A percentile compares a stretch with the other conserved stretches of the same genome.
These are phyloP conservation scores for Oryza meridionalis DNA, from an alignment of 176 grass and related monocot genomes.

Conservation along the genomic window DNA sequence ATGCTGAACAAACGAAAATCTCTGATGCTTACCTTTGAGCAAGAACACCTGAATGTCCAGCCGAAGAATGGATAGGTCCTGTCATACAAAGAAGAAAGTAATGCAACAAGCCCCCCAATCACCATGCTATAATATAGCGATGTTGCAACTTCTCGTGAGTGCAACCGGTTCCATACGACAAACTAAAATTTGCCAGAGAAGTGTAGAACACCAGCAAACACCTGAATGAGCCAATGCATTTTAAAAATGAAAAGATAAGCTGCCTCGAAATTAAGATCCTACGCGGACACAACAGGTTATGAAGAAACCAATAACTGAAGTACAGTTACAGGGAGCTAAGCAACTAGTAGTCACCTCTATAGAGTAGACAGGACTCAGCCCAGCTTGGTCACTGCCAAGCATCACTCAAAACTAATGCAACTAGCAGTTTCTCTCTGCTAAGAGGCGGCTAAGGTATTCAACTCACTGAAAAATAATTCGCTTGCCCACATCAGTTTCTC, in stretches of 20 bases:
- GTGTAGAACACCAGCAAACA: neutral
- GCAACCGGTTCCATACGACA: neutral
- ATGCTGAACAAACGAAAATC: neutral
- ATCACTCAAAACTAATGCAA: constrained; percentile 1
- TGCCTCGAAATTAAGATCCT: neutral
- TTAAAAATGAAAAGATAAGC: neutral
- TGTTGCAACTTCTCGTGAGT: neutral
- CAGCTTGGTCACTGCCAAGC: neutral
- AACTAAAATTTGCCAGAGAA: neutral
- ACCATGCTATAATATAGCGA: too few relatives aligned
- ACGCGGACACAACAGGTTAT: neutral
- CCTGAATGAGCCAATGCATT: neutral
- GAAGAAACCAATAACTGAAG: neutral
- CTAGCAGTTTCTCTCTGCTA: neutral
- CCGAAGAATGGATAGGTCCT: too few relatives aligned
- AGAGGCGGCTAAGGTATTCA: neutral
- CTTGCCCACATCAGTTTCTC: neutral
- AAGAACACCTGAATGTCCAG: neutral
- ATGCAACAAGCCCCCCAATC: too few relatives aligned
- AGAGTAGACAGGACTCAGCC: too few relatives aligned
- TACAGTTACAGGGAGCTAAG: neutral
- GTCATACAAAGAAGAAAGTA: too few relatives aligned
- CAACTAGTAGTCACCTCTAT: too few relatives aligned
- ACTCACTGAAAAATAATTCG: neutral
- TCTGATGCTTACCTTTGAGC: neutral